Conservation (phyloP, 495 filamentous ascomycete genomes). For the Penicillium steckii region DNA sequence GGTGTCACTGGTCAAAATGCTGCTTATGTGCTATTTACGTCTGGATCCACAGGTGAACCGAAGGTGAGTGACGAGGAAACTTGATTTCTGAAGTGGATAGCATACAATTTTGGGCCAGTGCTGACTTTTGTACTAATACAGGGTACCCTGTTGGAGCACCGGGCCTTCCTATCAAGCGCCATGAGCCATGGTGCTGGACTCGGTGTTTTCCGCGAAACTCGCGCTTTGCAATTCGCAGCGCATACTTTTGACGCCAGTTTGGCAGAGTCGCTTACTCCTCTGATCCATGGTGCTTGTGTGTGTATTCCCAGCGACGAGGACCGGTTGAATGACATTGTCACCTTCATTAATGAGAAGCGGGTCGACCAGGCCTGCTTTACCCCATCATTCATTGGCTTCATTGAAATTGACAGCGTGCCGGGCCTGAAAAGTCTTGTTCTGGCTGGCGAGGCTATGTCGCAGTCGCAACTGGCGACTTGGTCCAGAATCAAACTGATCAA, state of each 20-base stretch:
- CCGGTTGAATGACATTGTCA: slow-evolving; percentile 47
- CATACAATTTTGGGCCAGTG: not conserved
- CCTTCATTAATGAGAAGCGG: slow-evolving; percentile 43
- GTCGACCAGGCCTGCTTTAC: slow-evolving; percentile 49
- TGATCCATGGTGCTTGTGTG: slow-evolving; percentile 45
- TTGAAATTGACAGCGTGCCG: slow-evolving; percentile 45
- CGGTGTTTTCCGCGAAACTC: slow-evolving; percentile 24
- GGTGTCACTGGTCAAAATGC: slow-evolving; percentile 35
- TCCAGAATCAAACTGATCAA: slow-evolving; percentile 54
- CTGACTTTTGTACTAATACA: slow-evolving; percentile 3
- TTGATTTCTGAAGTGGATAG: no score
- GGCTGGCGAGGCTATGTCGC: slow-evolving; percentile 56
- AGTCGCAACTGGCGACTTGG: slow-evolving; percentile 52
- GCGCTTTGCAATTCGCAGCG: slow-evolving; percentile 51
- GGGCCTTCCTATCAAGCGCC: slow-evolving; percentile 41
- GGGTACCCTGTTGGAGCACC: slow-evolving; percentile 50
- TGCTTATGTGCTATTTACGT: slow-evolving; percentile 49
- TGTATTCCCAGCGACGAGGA: slow-evolving; percentile 53
- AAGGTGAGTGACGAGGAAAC: slow-evolving; percentile 35
- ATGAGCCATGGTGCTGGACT: slow-evolving; percentile 44
- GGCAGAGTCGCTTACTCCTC: slow-evolving; percentile 37
- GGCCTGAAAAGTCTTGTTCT: slow-evolving; percentile 44
- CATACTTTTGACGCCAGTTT: slow-evolving; percentile 54
- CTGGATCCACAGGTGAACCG: slow-evolving; percentile 51
- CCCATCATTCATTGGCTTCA: slow-evolving; percentile 51